Evolutionary conservation across 2,329 filamentous ascomycete genomes (phyloP).

Genomic region (Pseudocercospora cruenta): DNA sequence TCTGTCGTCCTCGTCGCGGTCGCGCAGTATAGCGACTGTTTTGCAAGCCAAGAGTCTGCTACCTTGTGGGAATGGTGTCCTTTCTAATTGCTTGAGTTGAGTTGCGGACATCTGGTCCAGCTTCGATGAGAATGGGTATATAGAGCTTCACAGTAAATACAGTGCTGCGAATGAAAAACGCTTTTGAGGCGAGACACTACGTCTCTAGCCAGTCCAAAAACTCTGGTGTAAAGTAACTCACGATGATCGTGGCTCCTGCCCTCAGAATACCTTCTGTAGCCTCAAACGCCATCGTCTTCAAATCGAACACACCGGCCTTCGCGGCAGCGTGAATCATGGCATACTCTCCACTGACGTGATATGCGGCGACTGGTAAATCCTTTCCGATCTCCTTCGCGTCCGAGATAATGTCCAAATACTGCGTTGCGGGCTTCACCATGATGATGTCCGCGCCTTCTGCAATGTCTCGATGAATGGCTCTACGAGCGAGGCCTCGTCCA

Average conservation of each 20-base stretch:
- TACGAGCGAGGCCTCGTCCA: constrained; percentile 84
- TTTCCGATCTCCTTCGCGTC: constrained; percentile 93
- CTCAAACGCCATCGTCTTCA: constrained; percentile 94
- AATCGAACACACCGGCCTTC: constrained; percentile 93
- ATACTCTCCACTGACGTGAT: constrained; percentile 96
- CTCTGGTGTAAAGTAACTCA: constrained; percentile 91
- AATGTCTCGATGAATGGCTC: constrained; percentile 89
- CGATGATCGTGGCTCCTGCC: constrained; percentile 88
- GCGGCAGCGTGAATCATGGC: constrained; percentile 96
- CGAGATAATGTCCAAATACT: constrained; percentile 96
- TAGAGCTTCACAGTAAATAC: not conserved
- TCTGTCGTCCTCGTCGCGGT: too few species aligned
- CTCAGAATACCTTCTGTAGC: constrained; percentile 89
- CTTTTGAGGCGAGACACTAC: constrained; percentile 17
- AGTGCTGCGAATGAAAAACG: not conserved
- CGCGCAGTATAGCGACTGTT: too few species aligned
- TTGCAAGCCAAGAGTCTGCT: too few species aligned
- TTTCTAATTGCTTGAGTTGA: not conserved
- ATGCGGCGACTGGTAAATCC: constrained; percentile 90
- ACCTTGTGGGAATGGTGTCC: too few species aligned
- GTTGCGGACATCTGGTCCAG: not conserved
- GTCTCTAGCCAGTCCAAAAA: constrained; percentile 65
- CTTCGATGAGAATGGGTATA: not conserved
- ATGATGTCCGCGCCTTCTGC: constrained; percentile 94
- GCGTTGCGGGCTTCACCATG: constrained; percentile 97